Evolutionary conservation across 2,329 filamentous ascomycete genomes (phyloP).

Genomic region (Hypoxylon sp.): DNA sequence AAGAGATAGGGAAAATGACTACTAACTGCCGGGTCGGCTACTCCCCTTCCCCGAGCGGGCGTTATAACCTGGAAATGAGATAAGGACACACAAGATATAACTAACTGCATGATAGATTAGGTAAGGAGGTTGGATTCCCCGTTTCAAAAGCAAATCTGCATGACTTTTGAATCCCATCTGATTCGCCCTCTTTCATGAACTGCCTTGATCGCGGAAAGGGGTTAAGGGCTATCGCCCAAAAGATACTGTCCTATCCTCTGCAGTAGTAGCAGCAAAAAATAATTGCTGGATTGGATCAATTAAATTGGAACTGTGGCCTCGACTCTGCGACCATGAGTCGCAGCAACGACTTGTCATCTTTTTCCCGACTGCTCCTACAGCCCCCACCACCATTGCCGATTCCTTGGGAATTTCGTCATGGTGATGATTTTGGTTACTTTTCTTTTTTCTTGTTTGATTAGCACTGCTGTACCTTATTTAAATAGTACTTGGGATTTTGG

Average conservation of each 20-base stretch:
- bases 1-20: constrained; percentile 32
- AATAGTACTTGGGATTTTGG: constrained; percentile 24
- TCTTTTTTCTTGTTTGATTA: constrained; percentile 20
- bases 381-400: constrained; percentile 40
- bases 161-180: constrained; percentile 8
- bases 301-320: constrained; percentile 28
- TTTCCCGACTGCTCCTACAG: constrained; percentile 30
- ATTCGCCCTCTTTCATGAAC: constrained; percentile 15
- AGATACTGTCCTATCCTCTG: constrained; percentile 16
- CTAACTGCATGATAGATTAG: constrained; percentile 12
- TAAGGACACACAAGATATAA: constrained; percentile 31
- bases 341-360: constrained; percentile 32
- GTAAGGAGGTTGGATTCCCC: constrained; percentile 17
- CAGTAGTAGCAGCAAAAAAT: constrained; percentile 9
- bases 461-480: constrained; percentile 11
- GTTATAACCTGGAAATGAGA: constrained; percentile 27
- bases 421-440: not conserved
- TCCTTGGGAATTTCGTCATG: constrained; percentile 41
- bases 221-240: constrained; percentile 11
- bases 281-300: constrained; percentile 24
- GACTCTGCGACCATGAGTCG: constrained; percentile 33
- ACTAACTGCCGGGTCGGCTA: constrained; percentile 37
- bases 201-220: constrained; percentile 18
- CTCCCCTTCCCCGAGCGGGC: constrained; percentile 29
- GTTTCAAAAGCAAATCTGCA: constrained; percentile 27